Evolutionary conservation across 1,284 basidiomycete species (phyloP).

Genomic region (Rugosomyces carneus): DNA sequence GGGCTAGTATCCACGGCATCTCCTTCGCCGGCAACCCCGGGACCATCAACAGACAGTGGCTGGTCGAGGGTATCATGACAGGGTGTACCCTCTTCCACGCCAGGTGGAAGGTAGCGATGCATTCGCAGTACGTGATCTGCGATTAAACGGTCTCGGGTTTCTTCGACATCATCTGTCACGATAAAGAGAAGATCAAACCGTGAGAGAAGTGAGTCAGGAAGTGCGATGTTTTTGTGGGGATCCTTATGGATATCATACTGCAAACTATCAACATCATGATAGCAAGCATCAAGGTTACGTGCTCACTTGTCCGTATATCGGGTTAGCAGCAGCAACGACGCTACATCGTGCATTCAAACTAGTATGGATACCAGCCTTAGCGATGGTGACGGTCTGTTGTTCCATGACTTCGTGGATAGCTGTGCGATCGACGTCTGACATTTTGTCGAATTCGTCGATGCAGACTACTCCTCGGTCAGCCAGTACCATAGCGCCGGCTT

Average conservation of each 20-base stretch:
- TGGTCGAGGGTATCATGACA: slow-evolving; percentile 86
- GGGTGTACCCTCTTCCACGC: slow-evolving; percentile 92
- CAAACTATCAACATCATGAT: slow-evolving; percentile 14
- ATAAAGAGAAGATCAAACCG: slow-evolving; percentile 99
- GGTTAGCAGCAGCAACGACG: slow-evolving; percentile 97
- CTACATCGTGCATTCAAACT: slow-evolving; percentile 97
- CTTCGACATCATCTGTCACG: slow-evolving; percentile 97
- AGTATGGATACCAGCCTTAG: slow-evolving; percentile 98
- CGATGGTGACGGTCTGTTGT: slow-evolving; percentile 98
- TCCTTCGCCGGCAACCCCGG: slow-evolving; percentile 47
- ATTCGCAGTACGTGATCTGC: slow-evolving; percentile 97
- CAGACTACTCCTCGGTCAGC: slow-evolving; percentile 99
- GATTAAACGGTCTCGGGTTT: slow-evolving; percentile 89
- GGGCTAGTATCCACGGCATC: slow-evolving; percentile 70
- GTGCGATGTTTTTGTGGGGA: slow-evolving; percentile 97
- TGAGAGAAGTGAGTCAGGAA: slow-evolving; percentile 96
- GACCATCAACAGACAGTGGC: slow-evolving; percentile 79
- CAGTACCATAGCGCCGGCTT: slow-evolving; percentile 99
- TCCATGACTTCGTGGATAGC: slow-evolving; percentile 99
- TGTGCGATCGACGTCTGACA: slow-evolving; percentile 98
- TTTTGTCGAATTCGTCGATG: slow-evolving; percentile 99
- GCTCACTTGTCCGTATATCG: slow-evolving; percentile 93
- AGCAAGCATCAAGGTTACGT: slow-evolving; percentile 4
- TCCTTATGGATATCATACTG: slow-evolving; percentile 99
- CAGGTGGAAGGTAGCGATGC: slow-evolving; percentile 95